A percentile compares a stretch with the other conserved stretches of the same genome.
phyloP scores from a whole-genome alignment of 1,139 yeast genomes.

The Blastobotrys aristatus region DNA sequence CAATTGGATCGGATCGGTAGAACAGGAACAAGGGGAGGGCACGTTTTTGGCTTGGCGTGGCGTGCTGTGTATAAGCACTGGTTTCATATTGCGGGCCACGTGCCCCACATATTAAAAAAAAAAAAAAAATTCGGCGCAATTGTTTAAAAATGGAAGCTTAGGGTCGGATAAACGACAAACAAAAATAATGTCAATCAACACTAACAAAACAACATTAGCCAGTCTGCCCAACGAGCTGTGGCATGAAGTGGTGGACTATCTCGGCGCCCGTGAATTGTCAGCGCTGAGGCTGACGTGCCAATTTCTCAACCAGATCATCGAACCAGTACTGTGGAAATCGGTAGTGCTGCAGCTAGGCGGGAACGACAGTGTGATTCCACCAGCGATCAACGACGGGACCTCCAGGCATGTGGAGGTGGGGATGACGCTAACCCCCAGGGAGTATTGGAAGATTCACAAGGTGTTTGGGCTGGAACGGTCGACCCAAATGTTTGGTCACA shows the following conservation, averaged over 20 bases:
- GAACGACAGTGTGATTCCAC: not conserved
- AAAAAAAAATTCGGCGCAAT: no score
- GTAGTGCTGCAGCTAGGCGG: constrained; percentile 4
- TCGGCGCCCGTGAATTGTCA: not conserved
- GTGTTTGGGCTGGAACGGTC: not conserved
- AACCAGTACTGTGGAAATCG: constrained; percentile 4
- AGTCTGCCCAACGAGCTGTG: constrained; percentile 7
- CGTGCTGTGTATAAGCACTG: no score
- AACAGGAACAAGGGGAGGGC: no score
- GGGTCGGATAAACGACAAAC: not conserved
- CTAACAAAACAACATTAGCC: not conserved
- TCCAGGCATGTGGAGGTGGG: not conserved
- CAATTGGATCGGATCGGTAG: no score
- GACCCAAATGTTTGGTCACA: not conserved
- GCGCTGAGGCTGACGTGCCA: constrained; percentile 1
- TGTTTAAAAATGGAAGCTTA: no score
- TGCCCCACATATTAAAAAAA: no score
- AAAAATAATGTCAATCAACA: not conserved
- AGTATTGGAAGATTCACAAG: constrained; percentile 8
- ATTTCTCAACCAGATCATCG: constrained; percentile 1
- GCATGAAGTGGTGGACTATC: constrained; percentile 5
- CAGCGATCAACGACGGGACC: not conserved
- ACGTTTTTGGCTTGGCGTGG: no score
- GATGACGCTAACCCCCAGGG: not conserved
- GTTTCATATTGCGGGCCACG: no score